A percentile compares a stretch with the other conserved stretches of the same genome.
phyloP scores from a whole-genome alignment of 1,284 basidiomycete genomes.

The Neonothopanus nambi region DNA sequence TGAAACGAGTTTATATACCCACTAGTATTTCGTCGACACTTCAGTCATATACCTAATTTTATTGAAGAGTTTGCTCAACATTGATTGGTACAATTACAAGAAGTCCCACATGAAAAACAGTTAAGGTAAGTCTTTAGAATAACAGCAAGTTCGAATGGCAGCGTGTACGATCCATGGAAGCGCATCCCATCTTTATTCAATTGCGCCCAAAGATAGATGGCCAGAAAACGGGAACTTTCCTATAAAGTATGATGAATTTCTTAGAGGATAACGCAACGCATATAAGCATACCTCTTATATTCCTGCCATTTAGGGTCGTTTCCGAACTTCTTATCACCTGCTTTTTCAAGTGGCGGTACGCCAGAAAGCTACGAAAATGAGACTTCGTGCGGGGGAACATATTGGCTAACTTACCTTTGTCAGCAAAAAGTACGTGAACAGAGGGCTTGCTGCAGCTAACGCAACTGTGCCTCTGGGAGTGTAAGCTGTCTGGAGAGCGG shows the following conservation, averaged over 20 bases:
- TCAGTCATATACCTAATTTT: too few relatives aligned
- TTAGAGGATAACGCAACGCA: not conserved
- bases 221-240: slow-evolving; percentile 26
- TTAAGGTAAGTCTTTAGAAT: too few relatives aligned
- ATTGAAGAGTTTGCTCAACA: too few relatives aligned
- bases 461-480: slow-evolving; percentile 47
- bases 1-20: too few relatives aligned
- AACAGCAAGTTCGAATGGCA: too few relatives aligned
- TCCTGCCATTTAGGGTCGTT: slow-evolving; percentile 64
- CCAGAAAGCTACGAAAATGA: slow-evolving; percentile 51
- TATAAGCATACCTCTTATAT: slow-evolving; percentile 58
- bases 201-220: slow-evolving; percentile 15
- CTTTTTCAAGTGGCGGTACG: slow-evolving; percentile 68
- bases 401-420: slow-evolving; percentile 35
- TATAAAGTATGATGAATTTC: slow-evolving; percentile 11
- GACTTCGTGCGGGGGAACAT: slow-evolving; percentile 18
- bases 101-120: too few relatives aligned
- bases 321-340: slow-evolving; percentile 68
- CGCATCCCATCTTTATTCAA: not conserved
- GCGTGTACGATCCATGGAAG: too few relatives aligned
- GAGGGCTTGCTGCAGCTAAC: slow-evolving; percentile 59
- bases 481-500: slow-evolving; percentile 46
- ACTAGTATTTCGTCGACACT: too few relatives aligned
- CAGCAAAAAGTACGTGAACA: slow-evolving; percentile 57
- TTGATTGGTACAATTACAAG: too few relatives aligned